Evolutionary conservation across 2,329 filamentous ascomycete genomes (phyloP), one percentile per base, ranked within the genome.

Genomic region (Plenodomus biglobosus): DNA sequence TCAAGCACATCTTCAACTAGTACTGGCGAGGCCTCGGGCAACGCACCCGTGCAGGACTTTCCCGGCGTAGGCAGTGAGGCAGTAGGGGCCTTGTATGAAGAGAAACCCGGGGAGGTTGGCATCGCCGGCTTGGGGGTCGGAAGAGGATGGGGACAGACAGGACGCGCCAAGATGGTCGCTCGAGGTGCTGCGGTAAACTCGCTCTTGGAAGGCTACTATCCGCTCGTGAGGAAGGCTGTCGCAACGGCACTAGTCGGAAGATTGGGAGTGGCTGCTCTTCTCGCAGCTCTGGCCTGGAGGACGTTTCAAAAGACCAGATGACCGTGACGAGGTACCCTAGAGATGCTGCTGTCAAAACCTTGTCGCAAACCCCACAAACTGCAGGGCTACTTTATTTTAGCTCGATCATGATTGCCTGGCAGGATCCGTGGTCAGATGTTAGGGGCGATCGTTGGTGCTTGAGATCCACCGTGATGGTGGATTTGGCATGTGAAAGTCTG

Each of bases 141-240:
- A 2, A 59, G 66, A 27, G 58, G 65, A n/a, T 73, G 72, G 65
- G 62, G 66, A 22, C 59, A 70, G 50, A 59, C 64, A 27, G 55
- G 69, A 40, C 48, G 70, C 51, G 61, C 65, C 37, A 66, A 69
- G 64, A 65, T 74, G 69, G 62, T 73, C 55, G 58, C 63, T 6
- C 55, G 70, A 44, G 69, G 67, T 1, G 68, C 69, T 13, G 74
- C 74, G 8, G 76, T 80, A 2, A 73, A 76, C 35, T 74, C 73
- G 0, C 73, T 80, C 71, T 62, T 80, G 5, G 76, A 80, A 55
- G 78, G 78, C 11, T 81, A 81, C 49, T 80, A 80, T 61, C 76
- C 78, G 39, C 72, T 79, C 48, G 72, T 80, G 16, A 66, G 76
- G 44, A 72, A 64, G 55, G 76, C 77, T 3, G 76, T 81, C 3